Percentiles rank a stretch among this genome's conserved stretches.
Evolutionary conservation across 768 basidiomycete species (phyloP).

Genomic region (button mushroom (Agaricus bisporus)): DNA sequence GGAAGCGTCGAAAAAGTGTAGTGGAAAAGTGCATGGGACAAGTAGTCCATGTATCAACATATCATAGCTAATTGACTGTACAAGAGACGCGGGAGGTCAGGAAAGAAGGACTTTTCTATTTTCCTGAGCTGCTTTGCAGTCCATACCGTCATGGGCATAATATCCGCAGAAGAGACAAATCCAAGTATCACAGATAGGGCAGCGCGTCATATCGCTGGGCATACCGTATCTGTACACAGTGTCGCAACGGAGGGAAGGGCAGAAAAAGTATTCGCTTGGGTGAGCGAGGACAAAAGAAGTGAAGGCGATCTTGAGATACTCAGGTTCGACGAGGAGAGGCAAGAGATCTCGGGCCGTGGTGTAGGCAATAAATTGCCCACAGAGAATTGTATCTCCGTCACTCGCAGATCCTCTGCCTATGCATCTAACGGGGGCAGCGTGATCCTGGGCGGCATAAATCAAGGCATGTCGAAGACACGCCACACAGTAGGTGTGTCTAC

Average conservation of each 20-base stretch:
- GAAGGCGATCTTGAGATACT: conserved; percentile 37
- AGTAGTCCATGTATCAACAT: neutral
- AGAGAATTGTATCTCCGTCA: conserved; percentile 15
- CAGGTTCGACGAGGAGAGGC: conserved; percentile 28
- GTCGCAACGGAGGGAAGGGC: conserved; percentile 46
- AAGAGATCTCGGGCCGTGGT: conserved; percentile 32
- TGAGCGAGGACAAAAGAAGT: conserved; percentile 33
- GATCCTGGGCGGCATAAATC: conserved; percentile 21
- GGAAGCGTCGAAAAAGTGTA: neutral
- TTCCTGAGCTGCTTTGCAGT: conserved; percentile 14
- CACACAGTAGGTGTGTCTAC: conserved; percentile 48
- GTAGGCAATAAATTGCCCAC: conserved; percentile 32
- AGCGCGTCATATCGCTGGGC: conserved; percentile 20
- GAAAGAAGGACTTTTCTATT: neutral
- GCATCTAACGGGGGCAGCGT: conserved; percentile 28
- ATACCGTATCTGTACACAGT: conserved; percentile 33
- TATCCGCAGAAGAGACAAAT: conserved; percentile 23
- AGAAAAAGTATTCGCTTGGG: conserved; percentile 41
- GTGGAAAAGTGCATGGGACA: neutral
- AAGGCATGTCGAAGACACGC: conserved; percentile 42
- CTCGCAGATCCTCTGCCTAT: conserved; percentile 21
- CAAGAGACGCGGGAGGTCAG: neutral
- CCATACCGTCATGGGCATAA: conserved; percentile 21
- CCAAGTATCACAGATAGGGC: conserved; percentile 19
- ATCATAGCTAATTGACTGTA: neutral